phyloP scores from a whole-genome alignment of 2,329 filamentous ascomycete genomes.

The Xylariaceae sp. region DNA sequence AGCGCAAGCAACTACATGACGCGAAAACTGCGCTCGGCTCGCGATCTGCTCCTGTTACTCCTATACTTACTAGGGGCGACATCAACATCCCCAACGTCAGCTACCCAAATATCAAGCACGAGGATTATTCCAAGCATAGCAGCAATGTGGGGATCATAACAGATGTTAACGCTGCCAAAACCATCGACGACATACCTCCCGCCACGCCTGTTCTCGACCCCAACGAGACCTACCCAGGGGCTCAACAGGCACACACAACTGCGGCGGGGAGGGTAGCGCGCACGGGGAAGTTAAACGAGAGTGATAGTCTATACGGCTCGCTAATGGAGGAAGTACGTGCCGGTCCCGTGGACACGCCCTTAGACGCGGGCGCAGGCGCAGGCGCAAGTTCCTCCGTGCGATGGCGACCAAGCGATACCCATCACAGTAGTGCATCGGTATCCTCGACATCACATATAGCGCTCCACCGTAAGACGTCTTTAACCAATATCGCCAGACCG shows the following conservation, averaged over 20 bases:
- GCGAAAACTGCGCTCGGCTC: conserved; percentile 12
- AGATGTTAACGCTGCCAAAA: conserved; percentile 3
- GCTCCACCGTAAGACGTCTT: conserved; percentile 2
- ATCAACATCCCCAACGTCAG: background rate
- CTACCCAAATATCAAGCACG: background rate
- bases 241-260: conserved; percentile 15
- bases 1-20: conserved; percentile 21
- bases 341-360: conserved; percentile 7
- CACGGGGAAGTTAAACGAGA: background rate
- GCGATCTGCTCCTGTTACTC: background rate
- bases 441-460: background rate
- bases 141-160: background rate
- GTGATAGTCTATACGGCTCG: conserved; percentile 16
- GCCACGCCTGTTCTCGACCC: conserved; percentile 26
- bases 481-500: background rate
- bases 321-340: conserved; percentile 20
- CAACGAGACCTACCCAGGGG: conserved; percentile 11
- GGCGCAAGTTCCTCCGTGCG: conserved; percentile 12
- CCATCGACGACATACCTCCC: conserved; percentile 15
- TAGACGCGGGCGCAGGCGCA: background rate
- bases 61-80: conserved; percentile 2
- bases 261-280: background rate
- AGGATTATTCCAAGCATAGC: background rate
- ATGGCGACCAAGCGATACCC: background rate
- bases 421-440: background rate